phyloP scores from a whole-genome alignment of 2,329 filamentous ascomycete genomes.

The Madurella mycetomatis region DNA sequence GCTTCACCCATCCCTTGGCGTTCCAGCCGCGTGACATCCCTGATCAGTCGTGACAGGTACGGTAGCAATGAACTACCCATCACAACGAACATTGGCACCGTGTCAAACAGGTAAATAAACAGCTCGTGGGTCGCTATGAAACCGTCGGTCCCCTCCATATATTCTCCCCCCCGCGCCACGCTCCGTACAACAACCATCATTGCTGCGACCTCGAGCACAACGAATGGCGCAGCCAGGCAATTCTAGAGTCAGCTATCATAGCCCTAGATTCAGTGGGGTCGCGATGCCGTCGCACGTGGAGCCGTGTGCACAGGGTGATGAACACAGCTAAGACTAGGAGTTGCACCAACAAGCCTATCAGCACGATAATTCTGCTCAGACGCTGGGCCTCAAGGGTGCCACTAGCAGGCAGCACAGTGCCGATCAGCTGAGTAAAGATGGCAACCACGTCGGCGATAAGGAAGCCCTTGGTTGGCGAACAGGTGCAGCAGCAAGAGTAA shows the following conservation, averaged over 20 bases:
- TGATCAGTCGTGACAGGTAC: conserved; percentile 17
- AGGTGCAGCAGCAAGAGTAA: conserved; percentile 35
- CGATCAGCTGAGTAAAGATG: conserved; percentile 39
- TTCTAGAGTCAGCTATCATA: neutral
- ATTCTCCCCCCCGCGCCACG: conserved; percentile 21
- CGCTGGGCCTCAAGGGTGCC: conserved; percentile 7
- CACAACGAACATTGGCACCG: conserved; percentile 14
- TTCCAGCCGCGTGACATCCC: conserved; percentile 8
- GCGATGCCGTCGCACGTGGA: neutral
- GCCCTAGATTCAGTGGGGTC: conserved; percentile 1
- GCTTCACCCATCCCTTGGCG: too few species aligned
- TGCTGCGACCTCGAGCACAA: conserved; percentile 17
- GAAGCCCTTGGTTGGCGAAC: conserved; percentile 42
- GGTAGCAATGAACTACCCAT: conserved; percentile 18
- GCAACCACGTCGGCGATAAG: conserved; percentile 42
- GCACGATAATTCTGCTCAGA: conserved; percentile 9
- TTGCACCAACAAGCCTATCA: conserved; percentile 14
- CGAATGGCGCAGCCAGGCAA: conserved; percentile 21
- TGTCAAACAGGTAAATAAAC: conserved; percentile 18
- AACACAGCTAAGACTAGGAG: conserved; percentile 13
- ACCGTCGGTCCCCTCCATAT: conserved; percentile 17
- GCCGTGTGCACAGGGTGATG: neutral
- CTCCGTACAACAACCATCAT: conserved; percentile 19
- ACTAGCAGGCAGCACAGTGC: conserved; percentile 22
- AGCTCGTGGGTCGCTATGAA: conserved; percentile 10